phyloP scores from a whole-genome alignment of 768 basidiomycete genomes.

The Cyclocybe aegerita region DNA sequence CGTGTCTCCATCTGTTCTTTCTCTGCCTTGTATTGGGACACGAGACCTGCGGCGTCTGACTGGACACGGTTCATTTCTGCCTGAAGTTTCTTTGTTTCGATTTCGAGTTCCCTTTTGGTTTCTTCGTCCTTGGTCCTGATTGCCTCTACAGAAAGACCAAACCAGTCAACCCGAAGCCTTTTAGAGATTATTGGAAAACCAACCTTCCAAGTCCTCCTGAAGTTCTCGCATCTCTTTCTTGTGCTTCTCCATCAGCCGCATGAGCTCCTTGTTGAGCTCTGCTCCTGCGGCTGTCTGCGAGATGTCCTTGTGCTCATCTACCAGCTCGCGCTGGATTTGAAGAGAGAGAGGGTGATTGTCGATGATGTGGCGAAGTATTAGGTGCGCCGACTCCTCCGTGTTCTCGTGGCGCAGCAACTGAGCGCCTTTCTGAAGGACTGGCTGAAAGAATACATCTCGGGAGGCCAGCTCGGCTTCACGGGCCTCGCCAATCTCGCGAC shows the following conservation, averaged over 20 bases:
- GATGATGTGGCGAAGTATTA: conserved; percentile 40
- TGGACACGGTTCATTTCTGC: conserved; percentile 42
- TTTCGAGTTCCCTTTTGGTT: conserved; percentile 41
- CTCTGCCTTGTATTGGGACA: conserved; percentile 35
- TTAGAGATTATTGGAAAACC: not conserved
- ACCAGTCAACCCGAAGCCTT: not conserved
- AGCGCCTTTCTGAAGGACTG: conserved; percentile 46
- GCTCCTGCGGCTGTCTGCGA: conserved; percentile 50
- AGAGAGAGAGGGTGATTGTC: conserved; percentile 40
- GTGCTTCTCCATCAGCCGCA: conserved; percentile 41
- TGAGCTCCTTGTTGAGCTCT: conserved; percentile 50
- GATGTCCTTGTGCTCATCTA: conserved; percentile 47
- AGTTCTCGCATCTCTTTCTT: conserved; percentile 44
- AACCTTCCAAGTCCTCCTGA: conserved; percentile 42
- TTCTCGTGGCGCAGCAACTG: conserved; percentile 40
- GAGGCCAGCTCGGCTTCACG: conserved; percentile 45
- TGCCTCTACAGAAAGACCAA: conserved; percentile 24
- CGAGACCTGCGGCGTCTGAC: conserved; percentile 37
- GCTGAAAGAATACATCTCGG: conserved; percentile 47
- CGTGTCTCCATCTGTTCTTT: conserved; percentile 26
- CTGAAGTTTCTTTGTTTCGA: conserved; percentile 41
- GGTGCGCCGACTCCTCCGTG: conserved; percentile 34
- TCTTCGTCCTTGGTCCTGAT: conserved; percentile 46
- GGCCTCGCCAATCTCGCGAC: conserved; percentile 30
- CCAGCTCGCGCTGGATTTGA: conserved; percentile 55